Percentiles rank a stretch among this genome's conserved stretches.
These are phyloP conservation scores for Termitomyces sp. DNA, from an alignment of 768 basidiomycete genomes.

Conservation along the genomic window DNA sequence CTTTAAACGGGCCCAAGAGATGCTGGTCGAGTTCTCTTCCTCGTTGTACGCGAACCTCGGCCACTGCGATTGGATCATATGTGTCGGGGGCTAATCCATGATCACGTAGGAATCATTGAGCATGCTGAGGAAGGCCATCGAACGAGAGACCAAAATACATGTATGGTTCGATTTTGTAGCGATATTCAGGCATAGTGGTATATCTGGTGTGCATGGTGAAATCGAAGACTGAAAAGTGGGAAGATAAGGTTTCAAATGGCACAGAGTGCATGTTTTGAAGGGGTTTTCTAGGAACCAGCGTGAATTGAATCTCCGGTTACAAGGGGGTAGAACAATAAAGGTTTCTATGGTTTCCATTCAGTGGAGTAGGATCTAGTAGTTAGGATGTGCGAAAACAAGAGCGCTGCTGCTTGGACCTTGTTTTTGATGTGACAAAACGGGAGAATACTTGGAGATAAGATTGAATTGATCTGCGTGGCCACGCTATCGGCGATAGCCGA, in stretches of 20 bases:
- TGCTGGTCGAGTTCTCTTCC: neutral
- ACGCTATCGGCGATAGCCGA: slow-evolving; percentile 16
- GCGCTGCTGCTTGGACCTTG: neutral
- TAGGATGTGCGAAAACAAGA: neutral
- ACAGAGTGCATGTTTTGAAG: neutral
- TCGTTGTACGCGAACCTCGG: neutral
- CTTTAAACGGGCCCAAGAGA: neutral
- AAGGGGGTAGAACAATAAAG: neutral
- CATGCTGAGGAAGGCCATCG: neutral
- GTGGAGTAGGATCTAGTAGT: too few species aligned
- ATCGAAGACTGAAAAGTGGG: neutral
- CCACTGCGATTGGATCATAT: neutral
- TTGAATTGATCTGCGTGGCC: neutral
- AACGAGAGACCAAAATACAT: neutral
- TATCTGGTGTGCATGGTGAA: neutral
- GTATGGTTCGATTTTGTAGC: neutral
- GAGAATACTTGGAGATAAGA: slow-evolving; percentile 9
- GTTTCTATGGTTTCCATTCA: neutral
- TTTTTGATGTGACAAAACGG: too few species aligned
- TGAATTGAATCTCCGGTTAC: neutral
- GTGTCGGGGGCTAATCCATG: neutral
- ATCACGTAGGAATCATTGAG: neutral
- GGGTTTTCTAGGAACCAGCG: neutral
- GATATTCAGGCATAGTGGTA: neutral
- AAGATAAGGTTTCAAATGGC: neutral